Evolutionary conservation across 225 moss, liverwort and hornwort genomes (phyloP).

Genomic region (Bryoerythrophyllum caledonicum): DNA sequence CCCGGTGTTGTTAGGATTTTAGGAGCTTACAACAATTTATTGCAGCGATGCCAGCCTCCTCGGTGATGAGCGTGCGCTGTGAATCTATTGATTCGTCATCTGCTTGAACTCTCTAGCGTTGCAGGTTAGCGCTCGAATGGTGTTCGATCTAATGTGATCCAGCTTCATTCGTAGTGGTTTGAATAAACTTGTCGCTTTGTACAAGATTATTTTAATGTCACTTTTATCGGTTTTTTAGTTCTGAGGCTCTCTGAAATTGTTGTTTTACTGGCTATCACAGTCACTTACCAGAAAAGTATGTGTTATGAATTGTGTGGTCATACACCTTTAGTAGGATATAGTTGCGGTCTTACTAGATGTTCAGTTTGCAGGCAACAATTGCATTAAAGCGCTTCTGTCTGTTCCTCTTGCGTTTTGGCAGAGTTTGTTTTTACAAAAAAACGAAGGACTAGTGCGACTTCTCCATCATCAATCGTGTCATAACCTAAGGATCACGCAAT

Average conservation of each 20-base stretch:
- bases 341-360: background rate
- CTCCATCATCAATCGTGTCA: background rate
- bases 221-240: too few relatives aligned
- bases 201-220: background rate
- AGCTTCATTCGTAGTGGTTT: constrained; percentile 30
- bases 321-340: background rate
- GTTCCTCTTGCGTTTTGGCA: background rate
- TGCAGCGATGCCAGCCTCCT: constrained; percentile 24
- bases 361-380: background rate
- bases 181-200: background rate
- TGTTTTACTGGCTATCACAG: too few relatives aligned
- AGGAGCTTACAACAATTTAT: constrained; percentile 4
- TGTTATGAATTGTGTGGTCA: background rate
- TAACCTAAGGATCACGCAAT: background rate
- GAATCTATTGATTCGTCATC: constrained; percentile 18
- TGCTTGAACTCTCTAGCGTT: constrained; percentile 3
- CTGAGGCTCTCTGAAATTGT: too few relatives aligned
- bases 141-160: constrained; percentile 5
- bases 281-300: background rate
- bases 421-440: background rate
- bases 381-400: background rate
- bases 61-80: constrained; percentile 25
- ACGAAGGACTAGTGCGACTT: background rate
- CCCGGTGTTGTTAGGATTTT: too few relatives aligned
- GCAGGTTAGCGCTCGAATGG: constrained; percentile 25